Evolutionary conservation across 805 yeast species (phyloP).

Genomic region (Myxozyma neotropica): DNA sequence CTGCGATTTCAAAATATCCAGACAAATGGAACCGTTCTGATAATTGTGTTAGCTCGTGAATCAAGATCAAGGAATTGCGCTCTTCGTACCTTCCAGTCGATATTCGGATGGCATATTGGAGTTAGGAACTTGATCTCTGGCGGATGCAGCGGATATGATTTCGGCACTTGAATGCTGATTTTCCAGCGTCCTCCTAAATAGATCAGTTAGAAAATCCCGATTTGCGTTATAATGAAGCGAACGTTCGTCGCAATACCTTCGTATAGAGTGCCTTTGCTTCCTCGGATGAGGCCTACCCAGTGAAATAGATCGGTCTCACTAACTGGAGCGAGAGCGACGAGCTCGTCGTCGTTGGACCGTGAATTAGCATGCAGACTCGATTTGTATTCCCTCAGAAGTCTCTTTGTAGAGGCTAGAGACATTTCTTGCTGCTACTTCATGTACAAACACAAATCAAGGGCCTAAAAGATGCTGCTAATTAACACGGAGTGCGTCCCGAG

Average conservation of each 20-base stretch:
- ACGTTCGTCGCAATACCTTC: slow-evolving; percentile 13
- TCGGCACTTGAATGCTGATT: slow-evolving; percentile 47
- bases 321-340: slow-evolving; percentile 21
- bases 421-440: neutral
- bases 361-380: neutral
- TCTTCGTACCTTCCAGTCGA: slow-evolving; percentile 40
- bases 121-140: slow-evolving; percentile 51
- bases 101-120: slow-evolving; percentile 44
- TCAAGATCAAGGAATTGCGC: neutral
- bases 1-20: slow-evolving; percentile 42
- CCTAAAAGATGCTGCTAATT: too few species aligned
- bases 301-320: slow-evolving; percentile 25
- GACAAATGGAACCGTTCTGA: slow-evolving; percentile 46
- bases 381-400: slow-evolving; percentile 27
- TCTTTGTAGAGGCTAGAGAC: slow-evolving; percentile 16
- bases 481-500: too few species aligned
- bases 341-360: neutral
- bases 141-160: slow-evolving; percentile 53
- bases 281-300: slow-evolving; percentile 28
- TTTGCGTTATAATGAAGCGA: too few species aligned
- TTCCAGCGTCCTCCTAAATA: slow-evolving; percentile 54
- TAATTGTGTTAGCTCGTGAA: neutral
- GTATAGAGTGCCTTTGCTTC: slow-evolving; percentile 15
- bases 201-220: too few species aligned
- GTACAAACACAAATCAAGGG: neutral